phyloP scores from a whole-genome alignment of 1,284 basidiomycete genomes.

The Rhodotorula sp. region DNA sequence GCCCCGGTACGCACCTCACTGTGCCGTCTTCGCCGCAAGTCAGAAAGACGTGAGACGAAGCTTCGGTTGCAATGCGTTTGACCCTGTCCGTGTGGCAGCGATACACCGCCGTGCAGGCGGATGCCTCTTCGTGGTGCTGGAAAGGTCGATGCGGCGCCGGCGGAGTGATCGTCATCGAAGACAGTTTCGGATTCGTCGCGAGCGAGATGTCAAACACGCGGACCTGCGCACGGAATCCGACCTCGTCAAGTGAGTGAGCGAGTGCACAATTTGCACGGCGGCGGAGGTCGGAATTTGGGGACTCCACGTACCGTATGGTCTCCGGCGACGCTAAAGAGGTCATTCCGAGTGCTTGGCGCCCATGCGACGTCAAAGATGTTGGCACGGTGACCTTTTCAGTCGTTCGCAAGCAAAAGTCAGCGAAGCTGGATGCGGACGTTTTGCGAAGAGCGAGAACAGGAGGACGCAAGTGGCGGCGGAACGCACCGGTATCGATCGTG shows the following conservation, averaged over 20 bases:
- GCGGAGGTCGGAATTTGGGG: no score
- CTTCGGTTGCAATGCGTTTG: constrained; percentile 76
- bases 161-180: constrained; percentile 48
- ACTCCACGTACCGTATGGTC: background rate
- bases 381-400: constrained; percentile 65
- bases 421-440: no score
- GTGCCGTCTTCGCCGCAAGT: constrained; percentile 73
- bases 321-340: constrained; percentile 37
- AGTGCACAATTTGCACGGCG: background rate
- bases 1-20: constrained; percentile 26
- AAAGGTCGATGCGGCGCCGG: constrained; percentile 68
- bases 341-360: constrained; percentile 58
- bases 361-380: constrained; percentile 88
- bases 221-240: constrained; percentile 55
- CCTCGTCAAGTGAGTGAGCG: background rate
- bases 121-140: constrained; percentile 19
- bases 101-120: constrained; percentile 43
- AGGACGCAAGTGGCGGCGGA: background rate
- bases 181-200: constrained; percentile 15
- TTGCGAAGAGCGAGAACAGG: background rate
- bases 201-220: constrained; percentile 69
- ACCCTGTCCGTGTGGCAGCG: constrained; percentile 47
- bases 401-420: background rate
- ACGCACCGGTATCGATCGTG: constrained; percentile 25
- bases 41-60: constrained; percentile 77